Percentiles rank a stretch among this genome's conserved stretches.
These are phyloP conservation scores for Aspergillus baeticus DNA, from an alignment of 495 filamentous ascomycete genomes.

Conservation along the genomic window DNA sequence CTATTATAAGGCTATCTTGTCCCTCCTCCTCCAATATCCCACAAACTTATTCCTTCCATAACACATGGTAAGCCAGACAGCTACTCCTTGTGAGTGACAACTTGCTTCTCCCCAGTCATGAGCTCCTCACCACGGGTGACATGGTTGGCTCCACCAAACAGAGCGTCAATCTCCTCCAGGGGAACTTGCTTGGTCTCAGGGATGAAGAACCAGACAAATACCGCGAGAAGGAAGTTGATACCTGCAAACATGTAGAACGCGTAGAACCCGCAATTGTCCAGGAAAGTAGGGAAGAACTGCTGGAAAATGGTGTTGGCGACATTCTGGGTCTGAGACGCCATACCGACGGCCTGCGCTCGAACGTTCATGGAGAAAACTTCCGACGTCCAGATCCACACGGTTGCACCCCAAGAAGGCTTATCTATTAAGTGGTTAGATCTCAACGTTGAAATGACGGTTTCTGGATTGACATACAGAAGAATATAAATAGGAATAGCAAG, in stretches of 20 bases:
- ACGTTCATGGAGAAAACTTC: slow-evolving; percentile 69
- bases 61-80: neutral
- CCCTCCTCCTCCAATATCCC: neutral
- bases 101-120: slow-evolving; percentile 28
- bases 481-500: slow-evolving; percentile 61
- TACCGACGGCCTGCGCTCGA: slow-evolving; percentile 64
- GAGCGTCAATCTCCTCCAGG: slow-evolving; percentile 63
- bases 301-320: slow-evolving; percentile 64
- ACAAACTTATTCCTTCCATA: neutral
- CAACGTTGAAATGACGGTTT: neutral
- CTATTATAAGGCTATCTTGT: neutral
- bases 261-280: slow-evolving; percentile 54
- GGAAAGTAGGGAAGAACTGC: slow-evolving; percentile 67
- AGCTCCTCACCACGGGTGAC: slow-evolving; percentile 51
- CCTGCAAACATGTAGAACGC: slow-evolving; percentile 52
- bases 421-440: slow-evolving; percentile 30
- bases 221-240: slow-evolving; percentile 57
- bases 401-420: slow-evolving; percentile 68
- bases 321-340: slow-evolving; percentile 65
- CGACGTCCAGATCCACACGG: slow-evolving; percentile 66
- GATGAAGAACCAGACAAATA: slow-evolving; percentile 74
- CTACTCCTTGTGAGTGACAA: slow-evolving; percentile 12
- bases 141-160: slow-evolving; percentile 61
- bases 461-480: slow-evolving; percentile 53
- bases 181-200: slow-evolving; percentile 71